Conservation (phyloP, 192 early-diverging fungal species). For the Podochytrium sp. region DNA sequence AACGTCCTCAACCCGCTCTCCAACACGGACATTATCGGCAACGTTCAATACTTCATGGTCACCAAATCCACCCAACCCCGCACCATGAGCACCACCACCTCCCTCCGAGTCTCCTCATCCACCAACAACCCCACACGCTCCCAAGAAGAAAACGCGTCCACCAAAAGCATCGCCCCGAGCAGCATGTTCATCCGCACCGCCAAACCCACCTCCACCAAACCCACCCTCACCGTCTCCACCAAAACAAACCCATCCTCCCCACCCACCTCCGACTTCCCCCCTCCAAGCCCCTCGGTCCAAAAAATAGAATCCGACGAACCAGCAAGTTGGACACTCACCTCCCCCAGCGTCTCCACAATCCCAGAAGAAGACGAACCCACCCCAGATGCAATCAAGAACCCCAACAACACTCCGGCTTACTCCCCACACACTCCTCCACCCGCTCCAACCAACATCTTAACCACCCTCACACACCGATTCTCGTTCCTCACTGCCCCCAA, state of each 20-base stretch:
- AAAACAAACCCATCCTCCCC: background rate
- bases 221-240: background rate
- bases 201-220: background rate
- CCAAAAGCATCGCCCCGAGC: background rate
- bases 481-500: background rate
- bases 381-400: constrained; percentile 14
- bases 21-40: constrained; percentile 70
- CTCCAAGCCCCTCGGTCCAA: constrained; percentile 48
- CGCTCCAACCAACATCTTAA: background rate
- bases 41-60: constrained; percentile 67
- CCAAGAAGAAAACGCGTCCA: background rate
- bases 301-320: constrained; percentile 41
- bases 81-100: background rate
- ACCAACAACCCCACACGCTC: background rate
- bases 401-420: constrained; percentile 8
- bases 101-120: background rate
- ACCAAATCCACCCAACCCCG: constrained; percentile 18
- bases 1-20: constrained; percentile 69
- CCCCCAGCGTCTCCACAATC: constrained; percentile 38
- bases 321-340: constrained; percentile 46
- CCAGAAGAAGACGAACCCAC: constrained; percentile 37
- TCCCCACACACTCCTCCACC: background rate
- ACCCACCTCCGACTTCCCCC: constrained; percentile 23
- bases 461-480: background rate
- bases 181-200: constrained; percentile 30